phyloP scores from a whole-genome alignment of 2,329 filamentous ascomycete species.

The Zymoseptoria tritici region DNA sequence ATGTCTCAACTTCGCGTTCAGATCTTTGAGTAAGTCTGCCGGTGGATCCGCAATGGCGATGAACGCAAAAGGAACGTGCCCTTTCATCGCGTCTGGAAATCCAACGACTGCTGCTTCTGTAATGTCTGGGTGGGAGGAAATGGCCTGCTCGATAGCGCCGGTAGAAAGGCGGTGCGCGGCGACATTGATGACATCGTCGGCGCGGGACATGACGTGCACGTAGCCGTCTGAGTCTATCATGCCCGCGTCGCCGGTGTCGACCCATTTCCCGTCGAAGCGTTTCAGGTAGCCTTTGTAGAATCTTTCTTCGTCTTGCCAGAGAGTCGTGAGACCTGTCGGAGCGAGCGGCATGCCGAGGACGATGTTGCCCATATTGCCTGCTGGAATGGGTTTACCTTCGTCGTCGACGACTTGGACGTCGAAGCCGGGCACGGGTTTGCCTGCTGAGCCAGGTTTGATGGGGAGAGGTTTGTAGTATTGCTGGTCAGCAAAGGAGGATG shows the following conservation, averaged over 20 bases:
- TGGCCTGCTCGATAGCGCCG: conserved; percentile 82
- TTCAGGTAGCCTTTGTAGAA: conserved; percentile 82
- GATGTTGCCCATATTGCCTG: conserved; percentile 81
- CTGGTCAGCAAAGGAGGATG: conserved; percentile 44
- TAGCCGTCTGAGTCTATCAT: conserved; percentile 70
- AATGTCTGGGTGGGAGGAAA: conserved; percentile 69
- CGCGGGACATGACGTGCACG: conserved; percentile 8
- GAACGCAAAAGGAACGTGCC: conserved; percentile 87
- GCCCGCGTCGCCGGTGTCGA: conserved; percentile 87
- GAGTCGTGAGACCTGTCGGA: conserved; percentile 74
- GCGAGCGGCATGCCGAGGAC: conserved; percentile 75
- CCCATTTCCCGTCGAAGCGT: conserved; percentile 71
- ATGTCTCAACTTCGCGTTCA: conserved; percentile 63
- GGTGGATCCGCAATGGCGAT: conserved; percentile 55
- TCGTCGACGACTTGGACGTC: conserved; percentile 82
- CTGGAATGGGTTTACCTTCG: conserved; percentile 61
- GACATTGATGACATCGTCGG: conserved; percentile 1
- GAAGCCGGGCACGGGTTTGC: conserved; percentile 86
- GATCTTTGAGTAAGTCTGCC: conserved; percentile 49
- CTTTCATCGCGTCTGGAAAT: conserved; percentile 79
- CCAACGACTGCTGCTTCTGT: conserved; percentile 81
- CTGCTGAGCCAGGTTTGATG: conserved; percentile 78
- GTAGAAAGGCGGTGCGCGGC: conserved; percentile 69
- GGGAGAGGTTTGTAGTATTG: conserved; percentile 43
- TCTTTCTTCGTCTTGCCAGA: conserved; percentile 78